Base-by-base conservation (phyloP, 306 rosid species). In the Cucurbita moschata region DNA sequence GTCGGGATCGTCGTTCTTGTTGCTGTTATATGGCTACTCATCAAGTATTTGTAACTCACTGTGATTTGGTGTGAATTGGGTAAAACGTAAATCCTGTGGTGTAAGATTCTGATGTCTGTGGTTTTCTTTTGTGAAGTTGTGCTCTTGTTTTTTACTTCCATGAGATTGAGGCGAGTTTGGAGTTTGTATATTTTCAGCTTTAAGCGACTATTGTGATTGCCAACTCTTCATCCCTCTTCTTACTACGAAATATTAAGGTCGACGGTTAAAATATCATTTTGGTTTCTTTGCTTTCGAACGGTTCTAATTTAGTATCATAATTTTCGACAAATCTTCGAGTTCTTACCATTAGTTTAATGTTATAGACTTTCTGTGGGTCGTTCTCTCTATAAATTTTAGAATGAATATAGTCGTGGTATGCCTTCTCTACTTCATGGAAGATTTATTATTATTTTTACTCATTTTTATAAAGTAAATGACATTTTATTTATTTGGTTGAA, bases 1-100 rank as follows among this genome's bases (percentile, higher is more conserved):
- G 40, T 89, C 62, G 99, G 96, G 74, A 91, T 94, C 39, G 91
- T 91, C 57, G 86, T 67, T 79, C 86, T 94, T 79, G 78, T 84
- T 6, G 87, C 82, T 67, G 91, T 85, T 68, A 77, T 89, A 80
- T 94, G 75, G 79, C 79, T 94, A 59, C 75, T 94, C 78, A 58
- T 91, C 76, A 94, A 89, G 78, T 89, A 82, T 76, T 85, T 94
- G 96, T 91, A 91, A 74, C 63, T 43, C 51, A 35, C 35, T 1
- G 54, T 14, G 69, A 80, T 57, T 47, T 72, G n/a, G 71, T 65
- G 79, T 83, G 80, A 77, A 73, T 26, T 67, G 62, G 46, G 38
- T 65, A 19, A 51, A 11, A 37, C 43, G 10, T 66, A 74, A 74
- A 59, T 11, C 44, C 64, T 54, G 4, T 75, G 55, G 40, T 79